Conservation (phyloP, 768 basidiomycete species). For the Pleurotus pulmonarius region DNA sequence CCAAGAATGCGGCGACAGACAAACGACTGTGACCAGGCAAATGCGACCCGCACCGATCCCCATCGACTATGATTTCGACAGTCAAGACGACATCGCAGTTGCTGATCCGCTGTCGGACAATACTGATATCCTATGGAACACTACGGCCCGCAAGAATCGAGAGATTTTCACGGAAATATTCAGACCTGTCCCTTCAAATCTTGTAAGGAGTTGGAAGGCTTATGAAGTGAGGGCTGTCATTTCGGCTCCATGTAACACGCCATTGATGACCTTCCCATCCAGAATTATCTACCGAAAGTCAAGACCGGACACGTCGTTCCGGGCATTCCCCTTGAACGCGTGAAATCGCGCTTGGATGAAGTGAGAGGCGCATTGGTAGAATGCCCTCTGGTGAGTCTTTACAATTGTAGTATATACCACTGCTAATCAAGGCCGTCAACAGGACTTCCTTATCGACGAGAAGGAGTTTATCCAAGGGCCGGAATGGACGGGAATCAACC, state of each 20-base stretch:
- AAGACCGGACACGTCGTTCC: conserved; percentile 81
- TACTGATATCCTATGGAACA: conserved; percentile 56
- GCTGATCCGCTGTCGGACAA: conserved; percentile 74
- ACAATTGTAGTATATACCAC: not conserved
- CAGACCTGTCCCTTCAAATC: conserved; percentile 80
- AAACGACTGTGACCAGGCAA: conserved; percentile 44
- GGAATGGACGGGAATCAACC: conserved; percentile 74
- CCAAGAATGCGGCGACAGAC: conserved; percentile 43
- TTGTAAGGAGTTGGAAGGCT: conserved; percentile 72
- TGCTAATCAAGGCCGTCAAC: not conserved
- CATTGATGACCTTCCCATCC: conserved; percentile 1
- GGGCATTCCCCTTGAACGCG: conserved; percentile 57
- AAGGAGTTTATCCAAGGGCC: conserved; percentile 65
- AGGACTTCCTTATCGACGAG: conserved; percentile 87
- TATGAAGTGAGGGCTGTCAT: conserved; percentile 56
- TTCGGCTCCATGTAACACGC: too few species aligned
- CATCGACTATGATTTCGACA: conserved; percentile 62
- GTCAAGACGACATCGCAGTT: conserved; percentile 59
- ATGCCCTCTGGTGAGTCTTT: conserved; percentile 55
- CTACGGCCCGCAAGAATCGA: conserved; percentile 75
- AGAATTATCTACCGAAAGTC: conserved; percentile 74
- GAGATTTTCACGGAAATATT: conserved; percentile 87
- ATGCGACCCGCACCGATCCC: conserved; percentile 79
- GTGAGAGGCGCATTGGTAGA: conserved; percentile 76
- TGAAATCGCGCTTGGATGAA: conserved; percentile 72